These are phyloP conservation scores for Lojkania enalia DNA, from an alignment of 2,329 filamentous ascomycete species.

Conservation along the genomic window DNA sequence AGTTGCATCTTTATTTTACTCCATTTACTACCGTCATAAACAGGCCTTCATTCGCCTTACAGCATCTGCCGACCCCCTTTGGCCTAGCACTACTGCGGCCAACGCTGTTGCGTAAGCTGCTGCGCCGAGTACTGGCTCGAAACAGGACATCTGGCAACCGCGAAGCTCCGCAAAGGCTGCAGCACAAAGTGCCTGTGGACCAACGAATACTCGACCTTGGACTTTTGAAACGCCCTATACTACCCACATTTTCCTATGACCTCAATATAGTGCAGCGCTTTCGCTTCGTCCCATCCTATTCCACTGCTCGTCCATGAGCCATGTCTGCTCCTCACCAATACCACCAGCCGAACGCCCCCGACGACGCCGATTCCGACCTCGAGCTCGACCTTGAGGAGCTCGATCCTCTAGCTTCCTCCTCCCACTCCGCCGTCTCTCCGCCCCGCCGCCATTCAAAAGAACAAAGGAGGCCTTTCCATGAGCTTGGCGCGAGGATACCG, in stretches of 20 bases:
- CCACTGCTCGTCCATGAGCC: slow-evolving; percentile 38
- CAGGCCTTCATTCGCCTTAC: too few species aligned
- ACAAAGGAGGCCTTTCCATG: slow-evolving; percentile 38
- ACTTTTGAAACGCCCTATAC: not conserved
- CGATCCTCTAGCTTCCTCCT: slow-evolving; percentile 59
- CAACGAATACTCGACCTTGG: slow-evolving; percentile 25
- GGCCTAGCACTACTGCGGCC: not conserved
- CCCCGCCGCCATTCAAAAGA: slow-evolving; percentile 36
- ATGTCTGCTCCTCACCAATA: slow-evolving; percentile 53
- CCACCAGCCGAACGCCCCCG: slow-evolving; percentile 62
- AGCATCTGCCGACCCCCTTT: too few species aligned
- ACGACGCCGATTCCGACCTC: slow-evolving; percentile 69
- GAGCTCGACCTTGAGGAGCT: slow-evolving; percentile 80
- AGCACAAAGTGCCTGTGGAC: slow-evolving; percentile 23
- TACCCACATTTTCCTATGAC: not conserved
- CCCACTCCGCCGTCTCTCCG: slow-evolving; percentile 26
- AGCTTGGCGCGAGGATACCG: slow-evolving; percentile 64
- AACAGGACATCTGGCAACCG: slow-evolving; percentile 20
- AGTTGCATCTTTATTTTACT: too few species aligned
- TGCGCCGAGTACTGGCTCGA: slow-evolving; percentile 6
- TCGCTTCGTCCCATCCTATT: slow-evolving; percentile 4
- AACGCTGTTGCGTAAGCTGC: slow-evolving; percentile 11
- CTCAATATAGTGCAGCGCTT: slow-evolving; percentile 8
- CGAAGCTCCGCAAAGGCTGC: slow-evolving; percentile 11
- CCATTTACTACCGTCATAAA: too few species aligned